A percentile compares a stretch with the other conserved stretches of the same genome.
phyloP scores from a whole-genome alignment of 2,329 filamentous ascomycete species.

The Aaosphaeria arxii region DNA sequence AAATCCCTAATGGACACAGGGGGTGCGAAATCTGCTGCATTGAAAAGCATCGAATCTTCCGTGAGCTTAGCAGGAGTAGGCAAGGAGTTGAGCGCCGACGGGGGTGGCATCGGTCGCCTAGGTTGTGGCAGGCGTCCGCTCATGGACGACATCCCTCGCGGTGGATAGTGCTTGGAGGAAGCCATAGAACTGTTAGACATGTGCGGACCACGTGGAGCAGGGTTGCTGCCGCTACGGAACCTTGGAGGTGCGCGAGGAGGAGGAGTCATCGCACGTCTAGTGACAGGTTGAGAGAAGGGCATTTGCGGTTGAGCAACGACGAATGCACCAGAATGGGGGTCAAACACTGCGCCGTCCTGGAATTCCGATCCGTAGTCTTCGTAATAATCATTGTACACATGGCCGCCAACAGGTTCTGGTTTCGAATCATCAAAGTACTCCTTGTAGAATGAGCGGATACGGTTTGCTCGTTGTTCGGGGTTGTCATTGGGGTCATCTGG shows the following conservation, averaged over 20 bases:
- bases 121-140: slow-evolving; percentile 38
- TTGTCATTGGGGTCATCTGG: slow-evolving; percentile 85
- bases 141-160: slow-evolving; percentile 42
- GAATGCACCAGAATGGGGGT: slow-evolving; percentile 62
- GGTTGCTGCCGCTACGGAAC: slow-evolving; percentile 38
- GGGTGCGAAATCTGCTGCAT: slow-evolving; percentile 82
- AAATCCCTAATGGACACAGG: slow-evolving; percentile 61
- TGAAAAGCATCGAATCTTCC: slow-evolving; percentile 71
- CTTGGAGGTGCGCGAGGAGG: slow-evolving; percentile 69
- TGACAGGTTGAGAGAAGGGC: slow-evolving; percentile 79
- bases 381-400: slow-evolving; percentile 56
- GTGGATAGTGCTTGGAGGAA: slow-evolving; percentile 33
- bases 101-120: slow-evolving; percentile 67
- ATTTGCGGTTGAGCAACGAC: slow-evolving; percentile 48
- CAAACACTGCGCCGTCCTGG: slow-evolving; percentile 56
- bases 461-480: slow-evolving; percentile 89
- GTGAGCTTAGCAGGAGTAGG: slow-evolving; percentile 82
- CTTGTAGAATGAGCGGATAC: slow-evolving; percentile 98
- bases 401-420: slow-evolving; percentile 35
- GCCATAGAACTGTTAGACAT: slow-evolving; percentile 52
- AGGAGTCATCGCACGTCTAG: slow-evolving; percentile 91
- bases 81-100: slow-evolving; percentile 68
- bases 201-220: slow-evolving; percentile 27
- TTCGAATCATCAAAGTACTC: slow-evolving; percentile 95
- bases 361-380: slow-evolving; percentile 74